phyloP scores from a whole-genome alignment of 805 yeast genomes.

The Pichia sporocuriosa region DNA sequence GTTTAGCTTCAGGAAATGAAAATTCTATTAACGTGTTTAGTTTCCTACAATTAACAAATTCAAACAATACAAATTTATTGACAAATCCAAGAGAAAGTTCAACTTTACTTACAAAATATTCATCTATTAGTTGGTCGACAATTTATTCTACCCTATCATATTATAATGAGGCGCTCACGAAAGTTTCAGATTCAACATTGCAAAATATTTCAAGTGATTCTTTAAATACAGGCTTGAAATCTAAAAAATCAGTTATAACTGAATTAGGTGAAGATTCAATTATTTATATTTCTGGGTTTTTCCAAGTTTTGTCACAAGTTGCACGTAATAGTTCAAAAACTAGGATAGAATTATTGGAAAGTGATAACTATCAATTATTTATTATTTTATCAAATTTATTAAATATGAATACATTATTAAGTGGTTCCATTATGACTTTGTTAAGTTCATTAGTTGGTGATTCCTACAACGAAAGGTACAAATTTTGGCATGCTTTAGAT shows the following conservation, averaged over 20 bases:
- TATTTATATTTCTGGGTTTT: constrained; percentile 64
- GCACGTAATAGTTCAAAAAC: constrained; percentile 36
- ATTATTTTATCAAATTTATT: constrained; percentile 24
- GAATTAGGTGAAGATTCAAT: constrained; percentile 78
- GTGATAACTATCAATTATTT: constrained; percentile 29
- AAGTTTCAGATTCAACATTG: neutral
- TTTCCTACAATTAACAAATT: constrained; percentile 34
- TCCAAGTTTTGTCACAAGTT: constrained; percentile 56
- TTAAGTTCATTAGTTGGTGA: constrained; percentile 50
- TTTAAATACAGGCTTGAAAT: neutral
- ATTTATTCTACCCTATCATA: constrained; percentile 30
- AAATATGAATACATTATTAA: constrained; percentile 22
- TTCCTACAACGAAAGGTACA: constrained; percentile 33
- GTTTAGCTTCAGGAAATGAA: constrained; percentile 56
- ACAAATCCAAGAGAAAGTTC: constrained; percentile 12
- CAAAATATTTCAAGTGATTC: constrained; percentile 4
- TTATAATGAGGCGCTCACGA: constrained; percentile 26
- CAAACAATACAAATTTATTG: constrained; percentile 11
- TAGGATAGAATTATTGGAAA: constrained; percentile 26
- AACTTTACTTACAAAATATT: constrained; percentile 22
- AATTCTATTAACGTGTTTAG: constrained; percentile 47
- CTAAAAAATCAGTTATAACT: constrained; percentile 27
- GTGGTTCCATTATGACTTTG: constrained; percentile 50
- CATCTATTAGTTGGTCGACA: constrained; percentile 32
- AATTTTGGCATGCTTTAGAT: constrained; percentile 67